Evolutionary conservation across 768 basidiomycete species (phyloP).

Genomic region (Trametes gibbosa): DNA sequence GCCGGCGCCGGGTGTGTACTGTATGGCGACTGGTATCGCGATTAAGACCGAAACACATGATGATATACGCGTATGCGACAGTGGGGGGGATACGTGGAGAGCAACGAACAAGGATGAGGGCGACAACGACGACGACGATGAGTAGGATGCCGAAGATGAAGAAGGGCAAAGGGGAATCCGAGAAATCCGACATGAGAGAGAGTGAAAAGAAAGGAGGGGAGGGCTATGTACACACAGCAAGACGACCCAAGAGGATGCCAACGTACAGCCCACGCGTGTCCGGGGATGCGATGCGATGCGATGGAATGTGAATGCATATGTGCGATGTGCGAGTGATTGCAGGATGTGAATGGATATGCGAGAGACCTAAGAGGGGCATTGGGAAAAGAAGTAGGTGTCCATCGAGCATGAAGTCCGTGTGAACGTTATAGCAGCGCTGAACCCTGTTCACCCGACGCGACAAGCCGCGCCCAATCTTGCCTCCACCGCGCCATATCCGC

Average conservation of each 20-base stretch:
- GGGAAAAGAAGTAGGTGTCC: not conserved
- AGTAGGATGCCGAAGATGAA: conserved; percentile 7
- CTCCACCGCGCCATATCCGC: conserved; percentile 74
- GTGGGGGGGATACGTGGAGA: not conserved
- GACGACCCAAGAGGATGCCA: conserved; percentile 1
- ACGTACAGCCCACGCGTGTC: conserved; percentile 10
- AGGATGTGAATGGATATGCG: not conserved
- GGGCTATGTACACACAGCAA: conserved; percentile 16
- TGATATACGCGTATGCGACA: conserved; percentile 6
- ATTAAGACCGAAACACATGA: conserved; percentile 20
- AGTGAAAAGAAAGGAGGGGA: conserved; percentile 1
- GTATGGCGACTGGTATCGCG: conserved; percentile 16
- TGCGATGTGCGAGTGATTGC: not conserved
- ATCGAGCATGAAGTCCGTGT: conserved; percentile 5
- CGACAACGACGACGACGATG: conserved; percentile 1
- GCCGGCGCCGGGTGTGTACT: conserved; percentile 1
- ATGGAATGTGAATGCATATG: conserved; percentile 3
- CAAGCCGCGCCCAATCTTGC: conserved; percentile 72
- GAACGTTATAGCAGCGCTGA: conserved; percentile 52
- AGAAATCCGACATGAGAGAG: conserved; percentile 1
- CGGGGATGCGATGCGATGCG: conserved; percentile 5
- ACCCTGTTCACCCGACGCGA: conserved; percentile 59
- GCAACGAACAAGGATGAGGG: not conserved
- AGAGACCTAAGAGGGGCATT: not conserved
- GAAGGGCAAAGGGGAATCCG: not conserved